Base-by-base conservation (phyloP, 306 rosid species). In the Boehmeria nivea region DNA sequence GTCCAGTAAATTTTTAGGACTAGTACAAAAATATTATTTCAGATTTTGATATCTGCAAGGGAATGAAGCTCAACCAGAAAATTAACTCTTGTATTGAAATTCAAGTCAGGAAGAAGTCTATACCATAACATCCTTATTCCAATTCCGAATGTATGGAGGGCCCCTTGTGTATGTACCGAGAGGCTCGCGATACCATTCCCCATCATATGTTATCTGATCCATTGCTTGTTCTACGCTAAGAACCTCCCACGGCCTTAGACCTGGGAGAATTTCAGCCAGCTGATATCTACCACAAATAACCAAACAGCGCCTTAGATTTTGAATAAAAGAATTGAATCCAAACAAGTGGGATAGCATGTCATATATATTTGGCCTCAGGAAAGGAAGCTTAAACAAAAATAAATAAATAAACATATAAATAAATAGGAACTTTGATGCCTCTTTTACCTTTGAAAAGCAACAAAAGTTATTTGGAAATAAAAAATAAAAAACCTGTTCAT, bases 191-290 rank as follows among this genome's bases (percentile, higher is more conserved):
- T 78, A 80, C 95, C 96, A 87, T 75, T 80, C 61, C 12, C 89
- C 96, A 1, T 65, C 76, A 48, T 78, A 87, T 38, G 98, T 81
- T 66, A 91, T 56, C 37, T 42, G 87, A 64, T 82, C 82, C 96
- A 91, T 91, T 13, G 98, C 98, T 76, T 91, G 96, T 83, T 91
- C 96, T 22, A 91, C 50, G 49, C 95, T 87, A 31, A 91, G 72
- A 76, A 91, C 93, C 78, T 91, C 95, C 96, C 98, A 91, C 23
- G 98, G 98, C 68, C 98, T 82, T 75, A 91, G 76, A 21, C 93
- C 89, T 20, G 98, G 93, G 57, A 91, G 80, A 44, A 81, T 16
- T 60, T 77, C 56, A 34, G 81, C 81, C 81, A 91, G 69, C 54
- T 73, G 63, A 17, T 57, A 36, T 67, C 95, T 90, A 60, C 38